phyloP scores from a whole-genome alignment of 1,139 yeast genomes.

The Scheffersomyces illinoinensis region DNA sequence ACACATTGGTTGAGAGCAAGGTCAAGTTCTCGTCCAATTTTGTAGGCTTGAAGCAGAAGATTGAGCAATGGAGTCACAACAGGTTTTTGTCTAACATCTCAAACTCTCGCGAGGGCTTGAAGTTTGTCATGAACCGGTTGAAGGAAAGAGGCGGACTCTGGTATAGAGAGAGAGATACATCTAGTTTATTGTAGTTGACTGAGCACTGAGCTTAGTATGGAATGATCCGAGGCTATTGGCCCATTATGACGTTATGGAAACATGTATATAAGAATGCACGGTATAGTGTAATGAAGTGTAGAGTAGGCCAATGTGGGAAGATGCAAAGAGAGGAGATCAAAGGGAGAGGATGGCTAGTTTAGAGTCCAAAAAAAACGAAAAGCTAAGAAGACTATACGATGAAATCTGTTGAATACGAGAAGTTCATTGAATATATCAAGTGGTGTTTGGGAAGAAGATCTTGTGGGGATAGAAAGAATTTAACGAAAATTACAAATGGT shows the following conservation, averaged over 20 bases:
- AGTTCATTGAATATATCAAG: neutral
- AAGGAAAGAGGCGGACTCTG: conserved; percentile 19
- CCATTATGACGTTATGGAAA: neutral
- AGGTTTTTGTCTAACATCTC: conserved; percentile 68
- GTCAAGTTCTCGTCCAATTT: conserved; percentile 79
- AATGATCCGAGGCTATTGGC: neutral
- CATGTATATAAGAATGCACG: neutral
- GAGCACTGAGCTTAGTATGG: neutral
- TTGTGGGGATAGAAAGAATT: neutral
- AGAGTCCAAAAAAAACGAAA: too few species aligned
- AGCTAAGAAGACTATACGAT: neutral
- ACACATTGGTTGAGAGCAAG: conserved; percentile 46
- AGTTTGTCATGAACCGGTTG: conserved; percentile 67
- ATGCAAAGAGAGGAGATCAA: neutral
- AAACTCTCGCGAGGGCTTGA: conserved; percentile 72
- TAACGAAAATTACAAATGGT: neutral
- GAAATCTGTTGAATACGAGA: neutral
- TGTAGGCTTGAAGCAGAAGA: conserved; percentile 65
- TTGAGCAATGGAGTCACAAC: conserved; percentile 80
- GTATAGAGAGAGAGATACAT: conserved; percentile 5
- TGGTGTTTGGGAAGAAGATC: neutral
- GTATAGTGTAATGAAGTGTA: neutral
- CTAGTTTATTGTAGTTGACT: neutral
- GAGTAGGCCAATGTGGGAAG: neutral
- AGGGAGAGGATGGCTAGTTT: too few species aligned